Percentiles rank a stretch among this genome's conserved stretches.
Conservation (phyloP, 176 grass and related monocot genomes). For the Juncus effusus region DNA sequence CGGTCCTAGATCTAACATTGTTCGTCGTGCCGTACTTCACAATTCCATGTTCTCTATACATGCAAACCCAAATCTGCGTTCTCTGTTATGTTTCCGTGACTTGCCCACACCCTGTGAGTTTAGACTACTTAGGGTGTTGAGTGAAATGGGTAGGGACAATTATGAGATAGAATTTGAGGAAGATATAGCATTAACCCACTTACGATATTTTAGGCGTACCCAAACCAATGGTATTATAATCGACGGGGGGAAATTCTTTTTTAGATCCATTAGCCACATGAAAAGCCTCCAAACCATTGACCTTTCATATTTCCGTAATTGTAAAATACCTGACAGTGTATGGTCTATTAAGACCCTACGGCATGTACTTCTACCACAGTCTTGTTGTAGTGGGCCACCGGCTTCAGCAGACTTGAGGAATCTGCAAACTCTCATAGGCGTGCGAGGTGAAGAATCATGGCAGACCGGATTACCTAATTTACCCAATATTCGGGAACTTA, state of each 20-base stretch:
- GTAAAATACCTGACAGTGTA: not conserved
- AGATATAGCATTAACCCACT: not conserved
- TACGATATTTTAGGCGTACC: not conserved
- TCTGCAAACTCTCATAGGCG: not conserved
- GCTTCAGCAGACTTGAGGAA: not conserved
- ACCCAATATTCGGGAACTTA: not conserved
- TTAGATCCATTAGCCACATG: not conserved
- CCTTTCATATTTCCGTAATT: not conserved
- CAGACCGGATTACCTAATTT: not conserved
- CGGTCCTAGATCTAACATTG: not conserved
- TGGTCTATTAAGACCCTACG: slow-evolving; percentile 1
- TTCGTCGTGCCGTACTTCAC: not conserved
- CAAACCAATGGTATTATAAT: no score
- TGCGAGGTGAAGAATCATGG: not conserved
- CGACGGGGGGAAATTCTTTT: not conserved
- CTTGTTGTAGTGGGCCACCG: not conserved
- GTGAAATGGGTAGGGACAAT: not conserved
- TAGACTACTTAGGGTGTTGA: not conserved
- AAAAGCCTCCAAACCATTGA: slow-evolving; percentile 5
- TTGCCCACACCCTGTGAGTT: not conserved
- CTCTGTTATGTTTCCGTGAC: not conserved
- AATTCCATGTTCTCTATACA: not conserved
- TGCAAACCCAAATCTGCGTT: not conserved
- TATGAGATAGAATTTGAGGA: not conserved
- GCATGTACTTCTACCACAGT: not conserved